Evolutionary conservation across 2,329 filamentous ascomycete species (phyloP).

Genomic region (Pyrenochaeta sp.): DNA sequence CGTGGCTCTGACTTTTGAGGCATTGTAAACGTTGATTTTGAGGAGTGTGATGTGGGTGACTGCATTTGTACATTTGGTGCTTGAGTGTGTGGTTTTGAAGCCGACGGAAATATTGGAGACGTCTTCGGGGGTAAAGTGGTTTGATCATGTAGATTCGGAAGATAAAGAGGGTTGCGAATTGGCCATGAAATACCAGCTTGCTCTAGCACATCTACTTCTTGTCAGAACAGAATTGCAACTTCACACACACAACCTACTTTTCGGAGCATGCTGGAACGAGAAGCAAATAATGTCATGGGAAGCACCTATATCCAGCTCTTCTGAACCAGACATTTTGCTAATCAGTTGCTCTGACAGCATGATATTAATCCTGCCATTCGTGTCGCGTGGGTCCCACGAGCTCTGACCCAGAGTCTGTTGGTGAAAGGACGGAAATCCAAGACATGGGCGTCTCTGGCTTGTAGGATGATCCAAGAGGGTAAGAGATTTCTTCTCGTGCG

Average conservation of each 20-base stretch:
- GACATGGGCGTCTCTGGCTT: slow-evolving; percentile 60
- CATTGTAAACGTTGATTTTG: slow-evolving; percentile 13
- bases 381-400: slow-evolving; percentile 76
- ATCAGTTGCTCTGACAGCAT: slow-evolving; percentile 76
- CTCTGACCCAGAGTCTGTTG: slow-evolving; percentile 72
- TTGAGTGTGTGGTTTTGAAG: slow-evolving; percentile 2
- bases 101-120: slow-evolving; percentile 2
- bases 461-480: slow-evolving; percentile 55
- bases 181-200: slow-evolving; percentile 81
- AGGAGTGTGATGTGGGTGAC: slow-evolving; percentile 18
- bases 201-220: slow-evolving; percentile 72
- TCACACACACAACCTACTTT: slow-evolving; percentile 62
- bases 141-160: slow-evolving; percentile 17
- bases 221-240: slow-evolving; percentile 1
- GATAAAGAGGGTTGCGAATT: slow-evolving; percentile 53
- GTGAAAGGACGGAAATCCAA: slow-evolving; percentile 78
- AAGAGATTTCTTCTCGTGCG: slow-evolving; percentile 34
- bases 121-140: slow-evolving; percentile 1
- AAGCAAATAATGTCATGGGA: slow-evolving; percentile 79
- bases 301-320: slow-evolving; percentile 62
- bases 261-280: slow-evolving; percentile 84
- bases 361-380: slow-evolving; percentile 78
- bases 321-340: slow-evolving; percentile 25
- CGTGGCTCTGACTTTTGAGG: slow-evolving; percentile 23
- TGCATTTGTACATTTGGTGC: slow-evolving; percentile 9